Percentiles rank a stretch among this genome's conserved stretches.
These are phyloP conservation scores for Rhizopogon rudus DNA, from an alignment of 768 basidiomycete genomes.

Conservation along the genomic window DNA sequence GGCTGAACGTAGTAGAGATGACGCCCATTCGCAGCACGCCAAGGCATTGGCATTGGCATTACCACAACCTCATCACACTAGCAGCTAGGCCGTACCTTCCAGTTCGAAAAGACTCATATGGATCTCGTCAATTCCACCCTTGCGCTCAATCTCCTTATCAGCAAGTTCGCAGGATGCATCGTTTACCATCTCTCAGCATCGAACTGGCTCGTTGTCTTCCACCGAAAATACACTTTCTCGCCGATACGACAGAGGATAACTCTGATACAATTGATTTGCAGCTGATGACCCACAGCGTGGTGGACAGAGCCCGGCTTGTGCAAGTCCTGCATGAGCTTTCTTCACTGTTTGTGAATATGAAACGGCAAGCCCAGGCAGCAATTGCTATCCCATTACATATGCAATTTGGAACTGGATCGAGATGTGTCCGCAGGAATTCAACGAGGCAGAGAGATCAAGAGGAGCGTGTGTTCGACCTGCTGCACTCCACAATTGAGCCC, in stretches of 20 bases:
- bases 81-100: constrained; percentile 22
- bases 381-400: constrained; percentile 68
- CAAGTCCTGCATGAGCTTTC: constrained; percentile 77
- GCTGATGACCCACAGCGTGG: constrained; percentile 70
- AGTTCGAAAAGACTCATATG: constrained; percentile 60
- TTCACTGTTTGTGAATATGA: constrained; percentile 79
- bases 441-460: constrained; percentile 58
- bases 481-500: constrained; percentile 46
- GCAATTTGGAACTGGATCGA: constrained; percentile 93
- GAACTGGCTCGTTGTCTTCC: constrained; percentile 79
- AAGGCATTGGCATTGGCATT: too few relatives aligned
- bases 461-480: constrained; percentile 83
- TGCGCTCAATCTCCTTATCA: constrained; percentile 57
- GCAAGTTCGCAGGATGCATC: constrained; percentile 70
- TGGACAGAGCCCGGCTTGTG: constrained; percentile 67
- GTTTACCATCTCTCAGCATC: constrained; percentile 84
- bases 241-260: constrained; percentile 43
- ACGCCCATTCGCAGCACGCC: too few relatives aligned
- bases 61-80: constrained; percentile 21
- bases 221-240: constrained; percentile 64
- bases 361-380: constrained; percentile 63
- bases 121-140: constrained; percentile 50
- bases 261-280: constrained; percentile 73
- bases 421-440: constrained; percentile 72
- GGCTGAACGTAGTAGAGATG: too few relatives aligned